Base-by-base conservation (phyloP, 805 yeast genomes). In the Tanozyma kutaoensis region DNA sequence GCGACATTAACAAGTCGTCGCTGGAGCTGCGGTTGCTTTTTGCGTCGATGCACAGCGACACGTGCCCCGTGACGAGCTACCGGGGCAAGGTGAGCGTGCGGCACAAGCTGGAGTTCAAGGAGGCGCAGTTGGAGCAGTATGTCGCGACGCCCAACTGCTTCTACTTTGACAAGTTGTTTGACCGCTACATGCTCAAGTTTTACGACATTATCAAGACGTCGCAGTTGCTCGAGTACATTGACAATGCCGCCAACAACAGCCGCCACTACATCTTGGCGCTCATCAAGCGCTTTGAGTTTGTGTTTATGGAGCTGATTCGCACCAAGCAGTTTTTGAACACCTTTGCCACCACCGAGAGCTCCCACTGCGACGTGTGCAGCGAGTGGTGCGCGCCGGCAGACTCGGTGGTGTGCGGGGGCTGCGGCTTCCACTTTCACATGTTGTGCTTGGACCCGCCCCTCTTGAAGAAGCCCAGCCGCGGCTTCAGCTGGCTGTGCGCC, bases 401-500 rank as follows among this genome's bases (percentile, higher is more conserved):
- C 39, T 72, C 86, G 1, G 73, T 86, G 5, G 66, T 62, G 35
- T 86, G 97, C 52, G 78, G 79, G n/a, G 76, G 66, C 27, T 86
- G 97, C 48, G 59, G 62, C 9, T 62, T 66, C 12, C 59, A 59
- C 32, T 82, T 73, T 38, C 97, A 86, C 52, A 69, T 85, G 70
- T 58, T 72, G 20, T 86, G 97, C 43, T 65, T 85, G 25, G 81
- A 77, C 33, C 95, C 95, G 1, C 95, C 95, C 1, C 50, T 84
- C 22, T 46, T 68, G 28, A 69, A 69, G 35, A 80, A 80, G 42
- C 95, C 95, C 1, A 74, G 80, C 24, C 56, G 93, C 31, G 95
- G 94, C 1, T 79, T 82, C 45, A 80, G 84, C 7, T 86, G 95
- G 95, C 67, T 82, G 15, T 85, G 96, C 57, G 86, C 81, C 16